Conservation (phyloP, 2,329 filamentous ascomycete species). For the Colletotrichum abscissum region DNA sequence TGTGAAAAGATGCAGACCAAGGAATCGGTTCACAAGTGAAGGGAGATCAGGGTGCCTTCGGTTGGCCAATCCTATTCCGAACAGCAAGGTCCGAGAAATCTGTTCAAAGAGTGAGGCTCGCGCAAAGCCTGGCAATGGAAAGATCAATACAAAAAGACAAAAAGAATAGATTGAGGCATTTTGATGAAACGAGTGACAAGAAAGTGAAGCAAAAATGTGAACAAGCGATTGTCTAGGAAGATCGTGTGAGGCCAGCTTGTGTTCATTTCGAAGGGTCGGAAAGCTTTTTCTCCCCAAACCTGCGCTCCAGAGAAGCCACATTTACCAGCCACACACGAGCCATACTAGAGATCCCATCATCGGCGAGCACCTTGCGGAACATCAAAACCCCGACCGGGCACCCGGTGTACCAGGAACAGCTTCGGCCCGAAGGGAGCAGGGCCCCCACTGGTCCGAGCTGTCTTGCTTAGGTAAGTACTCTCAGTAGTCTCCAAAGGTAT, state of each 20-base stretch:
- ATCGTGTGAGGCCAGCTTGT: not conserved
- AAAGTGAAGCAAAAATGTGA: not conserved
- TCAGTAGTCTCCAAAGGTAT: too few relatives aligned
- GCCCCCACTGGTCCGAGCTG: too few relatives aligned
- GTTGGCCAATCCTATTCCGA: not conserved
- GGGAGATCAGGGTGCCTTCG: conserved; percentile 4
- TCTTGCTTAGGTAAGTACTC: too few relatives aligned
- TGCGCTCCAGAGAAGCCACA: not conserved
- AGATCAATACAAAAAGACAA: not conserved
- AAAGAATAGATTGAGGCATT: conserved; percentile 18
- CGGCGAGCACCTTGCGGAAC: too few relatives aligned
- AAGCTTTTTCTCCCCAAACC: not conserved
- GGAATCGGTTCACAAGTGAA: not conserved
- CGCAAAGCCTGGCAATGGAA: not conserved
- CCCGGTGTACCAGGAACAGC: too few relatives aligned
- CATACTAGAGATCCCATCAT: not conserved
- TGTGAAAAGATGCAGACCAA: not conserved
- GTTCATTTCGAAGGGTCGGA: not conserved
- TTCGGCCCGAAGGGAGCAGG: too few relatives aligned
- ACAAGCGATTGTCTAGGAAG: not conserved
- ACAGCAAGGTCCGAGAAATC: not conserved
- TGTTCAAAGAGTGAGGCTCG: not conserved
- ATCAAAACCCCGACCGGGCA: too few relatives aligned
- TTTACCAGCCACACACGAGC: not conserved
- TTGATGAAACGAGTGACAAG: conserved; percentile 24